Evolutionary conservation across 768 basidiomycete genomes (phyloP).

Genomic region (Amanita rubescens): DNA sequence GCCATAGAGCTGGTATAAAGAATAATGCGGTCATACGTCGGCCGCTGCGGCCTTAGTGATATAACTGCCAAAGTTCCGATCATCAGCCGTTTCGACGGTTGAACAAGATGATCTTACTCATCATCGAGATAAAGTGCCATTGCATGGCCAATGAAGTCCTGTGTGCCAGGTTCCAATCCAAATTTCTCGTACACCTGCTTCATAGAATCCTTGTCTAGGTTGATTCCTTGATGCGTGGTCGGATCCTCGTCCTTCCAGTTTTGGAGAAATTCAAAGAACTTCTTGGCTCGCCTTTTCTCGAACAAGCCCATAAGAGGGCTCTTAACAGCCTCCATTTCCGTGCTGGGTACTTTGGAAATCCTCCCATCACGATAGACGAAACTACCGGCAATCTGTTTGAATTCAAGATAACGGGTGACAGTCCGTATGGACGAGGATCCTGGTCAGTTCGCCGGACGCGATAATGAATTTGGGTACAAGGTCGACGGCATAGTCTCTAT

Average conservation of each 20-base stretch:
- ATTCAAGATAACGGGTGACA: slow-evolving; percentile 97
- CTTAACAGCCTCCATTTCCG: slow-evolving; percentile 93
- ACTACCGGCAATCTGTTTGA: slow-evolving; percentile 99
- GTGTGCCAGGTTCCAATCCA: slow-evolving; percentile 92
- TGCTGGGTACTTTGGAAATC: slow-evolving; percentile 97
- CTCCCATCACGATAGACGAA: slow-evolving; percentile 95
- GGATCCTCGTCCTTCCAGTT: slow-evolving; percentile 93
- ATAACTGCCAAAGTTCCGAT: slow-evolving; percentile 49
- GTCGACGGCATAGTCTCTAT: slow-evolving; percentile 97
- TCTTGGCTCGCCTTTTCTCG: slow-evolving; percentile 96
- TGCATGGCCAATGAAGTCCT: slow-evolving; percentile 98
- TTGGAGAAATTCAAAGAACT: slow-evolving; percentile 97
- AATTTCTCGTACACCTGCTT: slow-evolving; percentile 94
- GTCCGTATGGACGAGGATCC: slow-evolving; percentile 98
- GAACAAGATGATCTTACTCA: slow-evolving; percentile 53
- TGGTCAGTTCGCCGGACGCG: slow-evolving; percentile 93
- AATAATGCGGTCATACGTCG: slow-evolving; percentile 89
- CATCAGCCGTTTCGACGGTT: background rate
- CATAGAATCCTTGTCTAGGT: slow-evolving; percentile 91
- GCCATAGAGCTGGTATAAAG: slow-evolving; percentile 99
- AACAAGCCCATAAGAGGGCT: slow-evolving; percentile 98
- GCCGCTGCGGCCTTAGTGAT: slow-evolving; percentile 86
- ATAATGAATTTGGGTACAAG: slow-evolving; percentile 99
- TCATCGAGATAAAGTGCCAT: slow-evolving; percentile 99
- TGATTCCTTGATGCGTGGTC: slow-evolving; percentile 89